Evolutionary conservation across 768 basidiomycete species (phyloP), one percentile per base, ranked within the genome.

Genomic region (Pulveroboletus frians): DNA sequence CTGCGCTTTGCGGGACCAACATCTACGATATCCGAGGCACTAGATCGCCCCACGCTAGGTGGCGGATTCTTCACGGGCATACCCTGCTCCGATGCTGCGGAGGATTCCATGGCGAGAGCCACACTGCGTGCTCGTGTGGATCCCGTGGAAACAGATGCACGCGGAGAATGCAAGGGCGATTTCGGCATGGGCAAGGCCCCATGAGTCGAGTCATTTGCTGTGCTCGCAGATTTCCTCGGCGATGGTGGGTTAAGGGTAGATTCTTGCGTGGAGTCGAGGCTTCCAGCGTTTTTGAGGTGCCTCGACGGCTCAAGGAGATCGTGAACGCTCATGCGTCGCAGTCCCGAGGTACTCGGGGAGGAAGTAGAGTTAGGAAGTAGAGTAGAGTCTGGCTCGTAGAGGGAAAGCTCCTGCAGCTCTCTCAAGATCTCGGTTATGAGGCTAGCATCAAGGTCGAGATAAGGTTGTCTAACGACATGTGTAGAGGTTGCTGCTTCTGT

Each of bases 401-500:
- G 38, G 13, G 43, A 21, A 10, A 42, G 36, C 2, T 56, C 57
- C 36, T 51, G 53, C 4, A 67, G 39, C 46, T 67, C 67, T 34
- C 48, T 52, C 43, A 52, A 27, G 37, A 67, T 46, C 32, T 55
- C 56, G 26, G 51, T 20, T 8, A 57, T 45, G 40, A 67, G 42
- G 43, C 43, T 40, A n/a, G 56, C 14, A 30, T 68, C 65, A 1
- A 63, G 51, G n/a, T 61, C 67, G 9, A 21, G 21, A 35, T 47
- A 63, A 7, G 67, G 56, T 34, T 69, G 65, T 31, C 61, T 62
- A 36, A 69, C 39, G 0, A 39, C 30, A 10, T 55, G 57, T 0
- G 52, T n/a, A 4, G 52, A n/a, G 39, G 45, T 42, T 2, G 14
- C n/a, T 20, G 53, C 4, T 18, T 67, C 67, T 27, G 59, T 29